A percentile compares a stretch with the other conserved stretches of the same genome.
Conservation (phyloP, 1,139 yeast species). For the Komagataea norvegica region DNA sequence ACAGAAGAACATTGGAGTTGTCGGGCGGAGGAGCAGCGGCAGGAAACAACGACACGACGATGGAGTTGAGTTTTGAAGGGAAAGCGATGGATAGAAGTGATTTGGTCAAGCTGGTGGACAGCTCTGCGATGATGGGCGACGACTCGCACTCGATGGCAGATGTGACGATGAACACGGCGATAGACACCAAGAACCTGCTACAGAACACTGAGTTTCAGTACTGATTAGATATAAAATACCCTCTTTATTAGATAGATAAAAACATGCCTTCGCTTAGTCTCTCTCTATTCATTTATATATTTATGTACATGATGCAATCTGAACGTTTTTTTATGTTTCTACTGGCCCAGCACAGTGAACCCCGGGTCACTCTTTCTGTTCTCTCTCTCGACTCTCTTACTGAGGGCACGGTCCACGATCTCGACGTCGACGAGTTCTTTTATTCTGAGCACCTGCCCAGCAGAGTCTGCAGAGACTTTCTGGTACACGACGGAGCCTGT, state of each 20-base stretch:
- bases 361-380: conserved; percentile 65
- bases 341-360: conserved; percentile 39
- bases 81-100: conserved; percentile 39
- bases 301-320: conserved; percentile 12
- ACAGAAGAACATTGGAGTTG: conserved; percentile 20
- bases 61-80: conserved; percentile 39
- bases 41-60: conserved; percentile 20
- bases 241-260: background rate
- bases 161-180: conserved; percentile 3
- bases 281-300: too few relatives aligned
- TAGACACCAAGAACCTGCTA: conserved; percentile 23
- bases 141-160: conserved; percentile 14
- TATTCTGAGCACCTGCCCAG: conserved; percentile 78
- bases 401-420: conserved; percentile 50
- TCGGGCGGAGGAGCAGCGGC: conserved; percentile 3
- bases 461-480: conserved; percentile 68
- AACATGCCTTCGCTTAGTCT: too few relatives aligned
- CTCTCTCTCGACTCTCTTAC: conserved; percentile 47
- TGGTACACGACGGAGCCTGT: conserved; percentile 75
- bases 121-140: background rate
- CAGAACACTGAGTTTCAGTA: conserved; percentile 18
- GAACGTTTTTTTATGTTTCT: conserved; percentile 2
- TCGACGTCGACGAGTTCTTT: conserved; percentile 90
- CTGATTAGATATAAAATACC: background rate
- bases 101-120: conserved; percentile 27